These are phyloP conservation scores for Phytophthora idaei DNA, from an alignment of 352 stramenopile genomes.

Conservation along the genomic window DNA sequence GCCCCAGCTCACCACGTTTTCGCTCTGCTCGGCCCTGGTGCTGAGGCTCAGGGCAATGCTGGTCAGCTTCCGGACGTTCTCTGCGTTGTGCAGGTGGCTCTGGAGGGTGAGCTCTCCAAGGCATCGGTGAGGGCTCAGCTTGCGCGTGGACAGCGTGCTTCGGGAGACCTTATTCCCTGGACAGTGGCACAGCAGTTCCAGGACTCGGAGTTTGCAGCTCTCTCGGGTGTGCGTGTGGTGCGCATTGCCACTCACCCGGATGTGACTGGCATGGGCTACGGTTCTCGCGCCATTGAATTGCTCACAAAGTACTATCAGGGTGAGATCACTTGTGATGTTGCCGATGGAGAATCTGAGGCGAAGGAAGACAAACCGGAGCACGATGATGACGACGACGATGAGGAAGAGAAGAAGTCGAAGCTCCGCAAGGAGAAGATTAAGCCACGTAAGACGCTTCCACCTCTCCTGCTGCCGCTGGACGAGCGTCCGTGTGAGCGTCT, in stretches of 20 bases:
- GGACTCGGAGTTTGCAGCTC: conserved; percentile 96
- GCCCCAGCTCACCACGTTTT: conserved; percentile 98
- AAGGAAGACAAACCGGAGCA: conserved; percentile 35
- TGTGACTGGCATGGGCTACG: conserved; percentile 98
- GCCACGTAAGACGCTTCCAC: conserved; percentile 96
- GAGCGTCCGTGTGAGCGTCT: conserved; percentile 94
- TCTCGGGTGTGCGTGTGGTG: conserved; percentile 97
- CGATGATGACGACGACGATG: conserved; percentile 42
- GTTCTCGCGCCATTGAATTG: conserved; percentile 94
- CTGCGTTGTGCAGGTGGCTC: conserved; percentile 96
- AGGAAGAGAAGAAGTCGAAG: conserved; percentile 60
- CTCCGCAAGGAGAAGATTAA: conserved; percentile 91
- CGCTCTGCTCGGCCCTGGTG: conserved; percentile 95
- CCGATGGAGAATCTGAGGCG: conserved; percentile 36
- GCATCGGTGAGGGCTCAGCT: conserved; percentile 96
- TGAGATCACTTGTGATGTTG: conserved; percentile 82
- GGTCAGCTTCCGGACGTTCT: conserved; percentile 97
- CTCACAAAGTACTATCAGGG: conserved; percentile 98
- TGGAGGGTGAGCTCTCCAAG: conserved; percentile 98
- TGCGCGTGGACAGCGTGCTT: conserved; percentile 94
- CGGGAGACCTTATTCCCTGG: conserved; percentile 99
- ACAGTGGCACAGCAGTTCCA: conserved; percentile 99
- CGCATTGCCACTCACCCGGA: conserved; percentile 98
- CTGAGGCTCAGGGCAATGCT: conserved; percentile 90
- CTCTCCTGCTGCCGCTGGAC: conserved; percentile 95